phyloP scores from a whole-genome alignment of 768 basidiomycete species.

The Pisolithus marmoratus region DNA sequence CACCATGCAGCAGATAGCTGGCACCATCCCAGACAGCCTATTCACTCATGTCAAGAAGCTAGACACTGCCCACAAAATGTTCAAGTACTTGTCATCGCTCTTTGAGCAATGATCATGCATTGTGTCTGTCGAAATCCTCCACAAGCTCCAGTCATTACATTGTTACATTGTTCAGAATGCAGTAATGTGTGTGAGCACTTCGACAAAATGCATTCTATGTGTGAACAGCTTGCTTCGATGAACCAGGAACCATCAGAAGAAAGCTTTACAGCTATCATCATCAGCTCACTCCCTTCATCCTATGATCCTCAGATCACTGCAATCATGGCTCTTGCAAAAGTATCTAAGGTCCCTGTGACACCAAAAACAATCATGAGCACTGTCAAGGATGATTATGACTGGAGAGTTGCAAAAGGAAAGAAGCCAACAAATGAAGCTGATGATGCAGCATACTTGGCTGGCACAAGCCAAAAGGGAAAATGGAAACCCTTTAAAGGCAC shows the following conservation, averaged over 20 bases:
- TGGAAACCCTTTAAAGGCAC: too few species aligned
- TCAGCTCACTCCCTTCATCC: conserved; percentile 9
- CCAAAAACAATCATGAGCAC: conserved; percentile 9
- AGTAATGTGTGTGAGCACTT: conserved; percentile 30
- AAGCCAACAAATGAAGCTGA: not conserved
- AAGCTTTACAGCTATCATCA: conserved; percentile 30
- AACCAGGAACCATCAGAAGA: conserved; percentile 24
- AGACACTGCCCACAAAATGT: conserved; percentile 17
- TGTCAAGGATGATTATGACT: conserved; percentile 14
- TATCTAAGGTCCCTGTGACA: conserved; percentile 12
- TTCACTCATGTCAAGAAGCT: not conserved
- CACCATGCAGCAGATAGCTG: conserved; percentile 12
- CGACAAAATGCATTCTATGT: conserved; percentile 21
- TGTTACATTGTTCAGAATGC: conserved; percentile 20
- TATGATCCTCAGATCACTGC: conserved; percentile 28
- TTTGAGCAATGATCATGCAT: conserved; percentile 3
- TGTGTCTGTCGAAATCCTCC: not conserved
- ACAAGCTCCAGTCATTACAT: conserved; percentile 3
- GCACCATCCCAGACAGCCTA: not conserved
- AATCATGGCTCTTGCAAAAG: conserved; percentile 3
- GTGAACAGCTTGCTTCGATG: conserved; percentile 30
- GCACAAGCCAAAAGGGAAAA: not conserved
- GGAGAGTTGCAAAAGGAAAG: not conserved
- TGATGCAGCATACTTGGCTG: not conserved
- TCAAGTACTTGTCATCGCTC: not conserved